Evolutionary conservation across 2,329 filamentous ascomycete genomes (phyloP).

Genomic region (Simplicillium sp.): DNA sequence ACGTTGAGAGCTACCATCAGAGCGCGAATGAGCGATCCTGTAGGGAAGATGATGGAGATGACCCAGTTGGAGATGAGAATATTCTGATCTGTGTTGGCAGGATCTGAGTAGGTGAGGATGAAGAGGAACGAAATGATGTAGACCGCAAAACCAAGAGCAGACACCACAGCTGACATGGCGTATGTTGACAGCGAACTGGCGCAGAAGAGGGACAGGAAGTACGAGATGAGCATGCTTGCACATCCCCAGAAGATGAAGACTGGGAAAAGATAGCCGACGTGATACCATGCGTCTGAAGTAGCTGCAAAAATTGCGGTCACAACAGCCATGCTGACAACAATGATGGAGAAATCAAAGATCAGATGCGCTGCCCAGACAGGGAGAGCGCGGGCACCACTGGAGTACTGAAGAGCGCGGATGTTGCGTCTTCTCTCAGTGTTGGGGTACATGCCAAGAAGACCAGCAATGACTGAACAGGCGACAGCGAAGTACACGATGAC

Average conservation of each 20-base stretch:
- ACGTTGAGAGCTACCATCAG: slow-evolving; percentile 68
- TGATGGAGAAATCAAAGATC: slow-evolving; percentile 59
- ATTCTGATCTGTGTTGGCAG: slow-evolving; percentile 54
- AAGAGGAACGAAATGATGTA: slow-evolving; percentile 60
- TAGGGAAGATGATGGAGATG: slow-evolving; percentile 60
- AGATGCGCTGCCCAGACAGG: slow-evolving; percentile 76
- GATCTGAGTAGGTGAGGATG: slow-evolving; percentile 63
- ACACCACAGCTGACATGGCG: slow-evolving; percentile 64
- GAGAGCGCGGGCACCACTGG: slow-evolving; percentile 69
- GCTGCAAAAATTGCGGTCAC: slow-evolving; percentile 56
- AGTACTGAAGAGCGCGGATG: slow-evolving; percentile 75
- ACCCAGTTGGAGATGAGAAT: slow-evolving; percentile 65
- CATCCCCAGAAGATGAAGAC: slow-evolving; percentile 69
- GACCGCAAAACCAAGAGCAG: slow-evolving; percentile 57
- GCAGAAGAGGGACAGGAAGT: slow-evolving; percentile 67
- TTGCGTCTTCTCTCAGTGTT: slow-evolving; percentile 66
- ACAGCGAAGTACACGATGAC: slow-evolving; percentile 69
- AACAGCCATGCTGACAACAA: slow-evolving; percentile 57
- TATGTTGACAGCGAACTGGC: slow-evolving; percentile 70
- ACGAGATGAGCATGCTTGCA: slow-evolving; percentile 61
- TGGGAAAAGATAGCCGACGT: slow-evolving; percentile 66
- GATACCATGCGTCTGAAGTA: slow-evolving; percentile 57
- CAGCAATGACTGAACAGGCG: slow-evolving; percentile 66
- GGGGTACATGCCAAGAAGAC: slow-evolving; percentile 75
- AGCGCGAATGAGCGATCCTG: slow-evolving; percentile 60